Base-by-base conservation (phyloP, 305 asterid species). In the Fraxinus floribunda region DNA sequence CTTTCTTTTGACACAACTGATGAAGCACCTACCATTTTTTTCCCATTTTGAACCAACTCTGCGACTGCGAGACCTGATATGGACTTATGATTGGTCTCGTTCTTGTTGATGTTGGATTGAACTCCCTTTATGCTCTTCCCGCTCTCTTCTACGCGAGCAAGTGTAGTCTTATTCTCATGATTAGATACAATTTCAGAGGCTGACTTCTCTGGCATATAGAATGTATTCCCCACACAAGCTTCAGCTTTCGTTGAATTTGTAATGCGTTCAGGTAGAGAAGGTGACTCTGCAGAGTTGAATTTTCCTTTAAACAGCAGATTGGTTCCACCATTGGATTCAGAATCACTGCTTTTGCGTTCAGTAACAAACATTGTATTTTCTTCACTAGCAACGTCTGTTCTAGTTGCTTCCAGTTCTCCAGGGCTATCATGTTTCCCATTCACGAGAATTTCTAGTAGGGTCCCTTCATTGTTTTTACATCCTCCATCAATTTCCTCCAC, bases 21-120 rank as follows among this genome's bases (percentile, higher is more conserved):
- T 77, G 90, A 83, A 74, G 86, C 81, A 82, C 83, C 88, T 82
- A 89, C 90, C 71, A 73, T 84, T 83, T 84, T 89, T 88, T 86
- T 86, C 76, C 82, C 93, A 87, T 85, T 86, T n/a, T 74, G 86
- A 77, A 79, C 79, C 89, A 86, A 82, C 82, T 88, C 90, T 76
- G 78, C 77, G 62, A 75, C 80, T 75, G 81, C 80, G 52, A 86
- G 88, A 86, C 72, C 79, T 49, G 79, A 71, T 85, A 84, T 79
- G 78, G 83, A 75, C 77, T 71, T 85, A 80, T 88, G 89, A 75
- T 30, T 87, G 29, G 15, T 62, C 79, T 81, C 88, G 36, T 80
- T 89, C 84, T 88, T 85, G 80, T 85, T 85, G 84, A 81, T 44
- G 46, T 79, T 71, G 80, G 86, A 82, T 81, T 85, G 90, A 85